Evolutionary conservation across 164 flowering plant species (phyloP), one percentile per base, ranked within the genome.

Genomic region (Akebia trifoliata): DNA sequence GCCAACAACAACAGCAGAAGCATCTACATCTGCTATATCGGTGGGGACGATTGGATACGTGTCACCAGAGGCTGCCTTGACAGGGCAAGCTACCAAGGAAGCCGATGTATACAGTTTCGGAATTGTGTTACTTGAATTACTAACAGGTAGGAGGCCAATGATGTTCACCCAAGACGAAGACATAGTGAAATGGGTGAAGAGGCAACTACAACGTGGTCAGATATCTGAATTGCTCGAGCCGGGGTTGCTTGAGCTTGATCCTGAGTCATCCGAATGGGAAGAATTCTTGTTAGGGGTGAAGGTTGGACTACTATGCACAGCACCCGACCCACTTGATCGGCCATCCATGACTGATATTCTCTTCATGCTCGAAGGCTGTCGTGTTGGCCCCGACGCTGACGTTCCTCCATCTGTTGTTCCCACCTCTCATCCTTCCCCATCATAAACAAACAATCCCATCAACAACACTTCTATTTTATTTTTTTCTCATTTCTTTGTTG

Each of bases 221-320:
- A 75, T 93, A 26, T 65, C 86, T 0, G 97, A 93, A 59, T 60
- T 93, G 32, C 68, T 93, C 1, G 99, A 93, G 45, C 92, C 94
- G 12, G 97, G 97, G 0, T 61, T 87, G 66, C 78, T 90, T 0
- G 99, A 93, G 69, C 76, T 93, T 2, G 99, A 93, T 62, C 97
- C 99, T 0, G 99, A 93, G 56, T 85, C 97, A 37, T 82, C 96
- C 4, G 99, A 93, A 58, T 93, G 99, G 97, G 99, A 93, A 64
- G 99, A 93, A 69, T 93, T 87, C 64, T 72, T 93, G 68, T 69
- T 93, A 12, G 99, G 96, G 0, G 74, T 93, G 22, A 93, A 93
- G 66, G 96, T 93, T 21, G 99, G 85, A 11, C 51, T 93, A 62
- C 78, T 93, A 0, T 93, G 97, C 73, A 90, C 99, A 5, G 83